Conservation (phyloP, 495 filamentous ascomycete species). For the Daldinia caldariorum region DNA sequence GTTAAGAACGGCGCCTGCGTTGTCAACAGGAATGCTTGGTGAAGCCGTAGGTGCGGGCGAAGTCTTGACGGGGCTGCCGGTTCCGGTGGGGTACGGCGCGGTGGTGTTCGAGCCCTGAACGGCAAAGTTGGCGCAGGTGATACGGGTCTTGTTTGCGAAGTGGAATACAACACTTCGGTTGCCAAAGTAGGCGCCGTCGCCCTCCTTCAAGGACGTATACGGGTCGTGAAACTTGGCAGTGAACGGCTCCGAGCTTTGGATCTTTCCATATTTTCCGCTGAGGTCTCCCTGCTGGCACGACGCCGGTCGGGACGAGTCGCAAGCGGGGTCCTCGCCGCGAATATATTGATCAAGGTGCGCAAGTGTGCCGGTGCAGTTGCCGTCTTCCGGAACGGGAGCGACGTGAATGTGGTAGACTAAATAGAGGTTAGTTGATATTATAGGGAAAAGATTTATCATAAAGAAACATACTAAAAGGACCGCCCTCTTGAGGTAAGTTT, state of each 20-base stretch:
- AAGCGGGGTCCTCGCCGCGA: slow-evolving; percentile 71
- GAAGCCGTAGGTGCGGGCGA: slow-evolving; percentile 23
- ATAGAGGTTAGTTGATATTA: slow-evolving; percentile 15
- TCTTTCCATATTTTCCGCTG: slow-evolving; percentile 80
- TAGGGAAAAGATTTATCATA: neutral
- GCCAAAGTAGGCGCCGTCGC: slow-evolving; percentile 74
- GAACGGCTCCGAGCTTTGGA: slow-evolving; percentile 59
- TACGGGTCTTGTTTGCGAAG: slow-evolving; percentile 72
- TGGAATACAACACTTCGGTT: slow-evolving; percentile 84
- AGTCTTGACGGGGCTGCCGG: slow-evolving; percentile 13
- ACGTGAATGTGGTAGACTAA: slow-evolving; percentile 87
- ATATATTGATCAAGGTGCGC: slow-evolving; percentile 66
- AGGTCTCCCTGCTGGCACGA: slow-evolving; percentile 88
- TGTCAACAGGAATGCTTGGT: slow-evolving; percentile 16
- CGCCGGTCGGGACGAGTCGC: slow-evolving; percentile 67
- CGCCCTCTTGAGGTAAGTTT: slow-evolving; percentile 71
- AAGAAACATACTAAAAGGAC: slow-evolving; percentile 73
- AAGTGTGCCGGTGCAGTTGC: slow-evolving; percentile 79
- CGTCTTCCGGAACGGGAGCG: slow-evolving; percentile 72
- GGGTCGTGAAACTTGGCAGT: slow-evolving; percentile 67
- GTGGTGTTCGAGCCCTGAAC: slow-evolving; percentile 33
- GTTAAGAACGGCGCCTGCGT: slow-evolving; percentile 14
- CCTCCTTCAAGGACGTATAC: slow-evolving; percentile 69
- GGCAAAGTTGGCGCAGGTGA: slow-evolving; percentile 77
- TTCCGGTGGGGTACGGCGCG: slow-evolving; percentile 28